These are phyloP conservation scores for Avena eriantha DNA, from an alignment of 176 grass and related monocot genomes.

Conservation along the genomic window DNA sequence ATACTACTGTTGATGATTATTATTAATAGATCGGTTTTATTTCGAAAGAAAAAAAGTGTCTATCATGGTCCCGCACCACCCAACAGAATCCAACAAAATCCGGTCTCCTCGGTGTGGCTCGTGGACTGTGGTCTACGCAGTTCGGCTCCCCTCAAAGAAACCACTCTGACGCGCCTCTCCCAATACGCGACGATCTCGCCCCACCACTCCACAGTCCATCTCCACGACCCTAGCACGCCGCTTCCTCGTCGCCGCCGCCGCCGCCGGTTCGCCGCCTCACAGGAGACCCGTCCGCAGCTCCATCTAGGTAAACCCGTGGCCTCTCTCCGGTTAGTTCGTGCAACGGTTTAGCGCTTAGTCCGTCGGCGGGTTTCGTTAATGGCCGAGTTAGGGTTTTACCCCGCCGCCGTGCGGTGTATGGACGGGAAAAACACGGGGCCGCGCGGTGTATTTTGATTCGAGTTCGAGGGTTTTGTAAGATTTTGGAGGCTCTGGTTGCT, in stretches of 20 bases:
- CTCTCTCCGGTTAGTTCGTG: background rate
- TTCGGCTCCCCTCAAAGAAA: conserved; percentile 9
- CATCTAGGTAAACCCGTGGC: conserved; percentile 4
- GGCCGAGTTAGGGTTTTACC: conserved; percentile 5
- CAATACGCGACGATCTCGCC: background rate
- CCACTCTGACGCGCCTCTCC: background rate
- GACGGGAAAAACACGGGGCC: background rate
- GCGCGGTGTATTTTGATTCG: background rate
- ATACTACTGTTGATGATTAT: too few species aligned
- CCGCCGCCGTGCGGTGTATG: background rate
- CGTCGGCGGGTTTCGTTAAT: background rate
- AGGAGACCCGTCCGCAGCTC: background rate
- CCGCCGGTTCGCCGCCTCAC: background rate
- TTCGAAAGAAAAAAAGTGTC: too few species aligned
- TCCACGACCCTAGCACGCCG: conserved; percentile 5
- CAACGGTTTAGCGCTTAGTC: background rate
- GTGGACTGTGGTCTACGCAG: conserved; percentile 7
- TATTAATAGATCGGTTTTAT: too few species aligned
- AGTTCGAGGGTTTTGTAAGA: background rate
- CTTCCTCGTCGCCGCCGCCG: background rate
- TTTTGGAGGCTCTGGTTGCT: background rate
- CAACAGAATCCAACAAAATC: background rate
- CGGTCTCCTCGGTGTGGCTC: background rate
- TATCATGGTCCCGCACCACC: background rate
- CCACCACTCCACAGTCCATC: background rate